Evolutionary conservation across 75 land plant species (phyloP), one percentile per base, ranked within the genome.

Genomic region (Pseudotsuga menziesii): DNA sequence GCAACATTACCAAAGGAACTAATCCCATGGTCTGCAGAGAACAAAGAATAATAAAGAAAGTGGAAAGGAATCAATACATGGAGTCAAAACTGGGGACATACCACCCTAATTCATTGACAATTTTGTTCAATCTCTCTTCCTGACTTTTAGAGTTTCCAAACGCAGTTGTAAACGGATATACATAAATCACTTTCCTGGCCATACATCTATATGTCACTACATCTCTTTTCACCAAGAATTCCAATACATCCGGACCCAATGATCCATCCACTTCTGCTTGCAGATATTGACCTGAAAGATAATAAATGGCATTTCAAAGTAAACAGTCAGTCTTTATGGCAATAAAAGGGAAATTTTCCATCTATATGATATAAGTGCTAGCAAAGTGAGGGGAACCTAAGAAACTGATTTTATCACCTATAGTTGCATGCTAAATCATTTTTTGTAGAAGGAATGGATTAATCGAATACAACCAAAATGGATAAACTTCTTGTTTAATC

Each of bases 91-190:
- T 78, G 15, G 93, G 98, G 57, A 84, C 86, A 81, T 67, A 80
- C 98, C 98, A 95, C 16, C 96, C 92, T 66, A 95, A 82, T 67
- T 86, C 84, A 27, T 83, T 84, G 4, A 81, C 59, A 19, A 95
- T 83, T 60, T 78, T 80, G 83, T 83, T 83, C 77, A 93, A 64
- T 56, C 93, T 84, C 73, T 93, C 95, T 73, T 88, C 82, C 77
- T 95, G 98, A 8, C 87, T 88, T 55, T 90, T 90, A 61, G 92
- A 89, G 72, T 95, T 91, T 13, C 91, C 92, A 11, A 95, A 74
- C 22, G 98, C 94, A 32, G 98, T 93, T 5, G 98, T 95, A 79
- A 95, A 92, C 5, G 98, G 98, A 64, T 93, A 95, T 20, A 95
- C 70, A 71, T 88, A 95, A 6, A 87, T 80, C 2, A 95, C 98